Evolutionary conservation across 257 asterid species (phyloP).

Genomic region (Solanum piurae): DNA sequence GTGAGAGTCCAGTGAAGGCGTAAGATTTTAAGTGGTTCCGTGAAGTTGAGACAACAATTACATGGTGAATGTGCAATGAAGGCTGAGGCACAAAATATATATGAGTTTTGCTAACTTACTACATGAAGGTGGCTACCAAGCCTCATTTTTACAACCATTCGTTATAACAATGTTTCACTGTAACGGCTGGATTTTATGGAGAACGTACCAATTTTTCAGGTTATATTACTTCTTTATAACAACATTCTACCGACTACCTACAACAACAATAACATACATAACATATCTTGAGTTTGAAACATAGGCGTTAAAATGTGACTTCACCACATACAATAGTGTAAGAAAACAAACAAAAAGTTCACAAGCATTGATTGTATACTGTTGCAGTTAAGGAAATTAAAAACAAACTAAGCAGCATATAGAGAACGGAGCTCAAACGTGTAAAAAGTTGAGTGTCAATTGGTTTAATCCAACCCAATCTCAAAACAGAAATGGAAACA

Average conservation of each 20-base stretch:
- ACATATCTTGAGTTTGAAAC: not conserved
- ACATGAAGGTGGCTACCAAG: not conserved
- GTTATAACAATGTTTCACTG: not conserved
- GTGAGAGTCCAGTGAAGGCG: conserved; percentile 26
- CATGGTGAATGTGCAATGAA: not conserved
- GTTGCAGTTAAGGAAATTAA: not conserved
- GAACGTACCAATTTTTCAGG: not conserved
- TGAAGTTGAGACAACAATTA: not conserved
- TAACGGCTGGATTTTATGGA: not conserved
- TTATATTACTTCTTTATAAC: too few species aligned
- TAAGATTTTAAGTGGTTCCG: not conserved
- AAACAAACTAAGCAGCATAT: not conserved
- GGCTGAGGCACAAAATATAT: not conserved
- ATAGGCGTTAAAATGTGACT: not conserved
- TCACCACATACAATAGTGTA: not conserved
- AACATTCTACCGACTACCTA: not conserved
- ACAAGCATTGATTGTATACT: too few species aligned
- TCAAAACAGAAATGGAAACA: not conserved
- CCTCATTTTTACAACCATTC: not conserved
- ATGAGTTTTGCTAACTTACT: not conserved
- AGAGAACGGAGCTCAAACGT: too few species aligned
- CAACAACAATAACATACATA: not conserved
- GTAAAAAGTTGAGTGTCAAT: too few species aligned
- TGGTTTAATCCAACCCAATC: too few species aligned
- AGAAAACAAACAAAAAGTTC: not conserved